These are phyloP conservation scores for Biscogniauxia mediterranea DNA, from an alignment of 2,329 filamentous ascomycete genomes.

Conservation along the genomic window DNA sequence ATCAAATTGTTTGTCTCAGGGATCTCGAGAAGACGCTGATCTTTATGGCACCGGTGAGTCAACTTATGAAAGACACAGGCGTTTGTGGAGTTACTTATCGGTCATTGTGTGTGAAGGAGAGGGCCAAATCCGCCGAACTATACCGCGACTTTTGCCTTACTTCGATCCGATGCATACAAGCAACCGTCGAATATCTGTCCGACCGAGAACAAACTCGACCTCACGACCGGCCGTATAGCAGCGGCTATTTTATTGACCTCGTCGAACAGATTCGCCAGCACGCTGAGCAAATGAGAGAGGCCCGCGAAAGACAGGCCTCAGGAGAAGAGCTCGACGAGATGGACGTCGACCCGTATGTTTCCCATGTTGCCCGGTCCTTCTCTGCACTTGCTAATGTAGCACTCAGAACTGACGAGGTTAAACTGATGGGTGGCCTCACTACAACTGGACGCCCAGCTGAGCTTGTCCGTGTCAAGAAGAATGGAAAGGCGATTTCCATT, in stretches of 20 bases:
- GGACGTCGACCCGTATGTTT: constrained; percentile 57
- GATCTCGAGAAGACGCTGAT: constrained; percentile 93
- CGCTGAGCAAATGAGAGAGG: constrained; percentile 77
- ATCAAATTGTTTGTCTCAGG: constrained; percentile 85
- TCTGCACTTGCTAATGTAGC: constrained; percentile 25
- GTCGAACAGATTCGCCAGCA: constrained; percentile 91
- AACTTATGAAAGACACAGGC: constrained; percentile 49
- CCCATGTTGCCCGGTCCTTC: constrained; percentile 11
- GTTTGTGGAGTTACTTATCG: constrained; percentile 66
- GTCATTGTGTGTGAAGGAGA: constrained; percentile 73
- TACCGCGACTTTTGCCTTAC: constrained; percentile 90
- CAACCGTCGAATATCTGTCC: constrained; percentile 80
- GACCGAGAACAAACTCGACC: constrained; percentile 84
- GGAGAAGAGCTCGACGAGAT: constrained; percentile 51
- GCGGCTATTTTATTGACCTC: constrained; percentile 95
- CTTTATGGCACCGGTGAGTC: constrained; percentile 91
- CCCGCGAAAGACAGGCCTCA: constrained; percentile 63
- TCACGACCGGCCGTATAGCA: constrained; percentile 86
- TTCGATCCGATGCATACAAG: constrained; percentile 86
- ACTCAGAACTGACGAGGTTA: constrained; percentile 63
- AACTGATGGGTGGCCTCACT: constrained; percentile 76
- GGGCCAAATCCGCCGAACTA: constrained; percentile 64
- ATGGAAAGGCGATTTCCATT: constrained; percentile 77
- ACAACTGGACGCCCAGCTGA: constrained; percentile 81
- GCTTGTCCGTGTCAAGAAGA: constrained; percentile 77